These are phyloP conservation scores for Glonium stellatum DNA, from an alignment of 495 filamentous ascomycete species.

Conservation along the genomic window DNA sequence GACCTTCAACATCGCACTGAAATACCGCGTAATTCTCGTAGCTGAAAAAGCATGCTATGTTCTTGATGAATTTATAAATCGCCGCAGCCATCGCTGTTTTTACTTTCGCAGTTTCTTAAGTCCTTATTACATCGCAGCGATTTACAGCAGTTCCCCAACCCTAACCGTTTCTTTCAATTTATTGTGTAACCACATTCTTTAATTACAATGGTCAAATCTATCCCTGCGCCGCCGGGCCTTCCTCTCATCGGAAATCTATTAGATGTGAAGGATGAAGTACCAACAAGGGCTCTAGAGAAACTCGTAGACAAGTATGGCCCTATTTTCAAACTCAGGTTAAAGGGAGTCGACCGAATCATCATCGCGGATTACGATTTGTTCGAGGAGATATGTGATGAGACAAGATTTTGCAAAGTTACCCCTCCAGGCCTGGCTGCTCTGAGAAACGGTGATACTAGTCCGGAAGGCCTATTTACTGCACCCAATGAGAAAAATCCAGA, in stretches of 20 bases:
- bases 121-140: not conserved
- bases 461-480: conserved; percentile 2
- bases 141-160: too few relatives aligned
- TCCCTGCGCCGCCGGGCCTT: conserved; percentile 23
- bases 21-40: too few relatives aligned
- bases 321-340: conserved; percentile 24
- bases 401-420: conserved; percentile 14
- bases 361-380: conserved; percentile 11
- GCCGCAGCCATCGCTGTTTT: not conserved
- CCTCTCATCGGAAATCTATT: conserved; percentile 32
- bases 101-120: not conserved
- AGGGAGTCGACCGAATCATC: conserved; percentile 9
- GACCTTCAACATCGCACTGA: too few relatives aligned
- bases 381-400: conserved; percentile 22
- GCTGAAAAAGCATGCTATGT: too few relatives aligned
- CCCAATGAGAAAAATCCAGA: conserved; percentile 47
- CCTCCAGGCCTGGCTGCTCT: conserved; percentile 1
- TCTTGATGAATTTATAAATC: too few relatives aligned
- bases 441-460: not conserved
- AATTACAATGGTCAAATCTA: conserved; percentile 7
- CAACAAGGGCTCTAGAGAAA: conserved; percentile 22
- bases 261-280: conserved; percentile 26
- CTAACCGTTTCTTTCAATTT: too few relatives aligned
- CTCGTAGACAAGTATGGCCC: conserved; percentile 28
- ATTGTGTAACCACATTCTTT: not conserved